Evolutionary conservation across 2,329 filamentous ascomycete species (phyloP).

Genomic region (Colletotrichum godetiae): DNA sequence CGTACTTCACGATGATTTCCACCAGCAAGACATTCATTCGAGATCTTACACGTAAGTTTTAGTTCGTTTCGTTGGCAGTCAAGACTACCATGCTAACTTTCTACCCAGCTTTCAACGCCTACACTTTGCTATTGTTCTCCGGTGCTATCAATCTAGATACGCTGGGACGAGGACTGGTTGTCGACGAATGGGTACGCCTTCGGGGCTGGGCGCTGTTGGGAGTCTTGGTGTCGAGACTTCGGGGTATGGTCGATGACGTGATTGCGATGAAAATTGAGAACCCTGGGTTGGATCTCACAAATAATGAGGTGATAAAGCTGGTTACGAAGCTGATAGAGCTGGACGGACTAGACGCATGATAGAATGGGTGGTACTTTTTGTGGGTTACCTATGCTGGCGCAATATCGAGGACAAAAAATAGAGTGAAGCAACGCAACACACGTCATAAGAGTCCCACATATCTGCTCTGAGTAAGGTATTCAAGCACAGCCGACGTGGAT

Average conservation of each 20-base stretch:
- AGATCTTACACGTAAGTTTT: slow-evolving; percentile 83
- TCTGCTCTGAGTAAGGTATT: background rate
- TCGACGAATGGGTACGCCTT: slow-evolving; percentile 90
- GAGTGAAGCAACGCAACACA: background rate
- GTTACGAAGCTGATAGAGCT: slow-evolving; percentile 87
- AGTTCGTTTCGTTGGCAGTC: too few species aligned
- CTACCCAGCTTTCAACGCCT: slow-evolving; percentile 81
- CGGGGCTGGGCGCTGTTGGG: slow-evolving; percentile 96
- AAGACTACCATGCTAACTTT: background rate
- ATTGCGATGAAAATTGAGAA: slow-evolving; percentile 85
- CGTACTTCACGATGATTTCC: slow-evolving; percentile 91
- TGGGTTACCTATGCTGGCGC: background rate
- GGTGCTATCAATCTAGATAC: slow-evolving; percentile 89
- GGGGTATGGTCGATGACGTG: slow-evolving; percentile 87
- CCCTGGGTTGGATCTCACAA: slow-evolving; percentile 68
- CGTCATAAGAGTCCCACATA: background rate
- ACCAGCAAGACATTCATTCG: slow-evolving; percentile 93
- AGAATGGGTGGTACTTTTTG: background rate
- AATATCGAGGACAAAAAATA: background rate
- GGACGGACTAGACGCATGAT: slow-evolving; percentile 81
- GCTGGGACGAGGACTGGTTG: slow-evolving; percentile 83
- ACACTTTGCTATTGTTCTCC: slow-evolving; percentile 87
- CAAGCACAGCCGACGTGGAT: background rate
- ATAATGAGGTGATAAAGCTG: slow-evolving; percentile 77
- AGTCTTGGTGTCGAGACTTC: slow-evolving; percentile 84